phyloP scores from a whole-genome alignment of 495 filamentous ascomycete genomes.

The Penicillium canescens region DNA sequence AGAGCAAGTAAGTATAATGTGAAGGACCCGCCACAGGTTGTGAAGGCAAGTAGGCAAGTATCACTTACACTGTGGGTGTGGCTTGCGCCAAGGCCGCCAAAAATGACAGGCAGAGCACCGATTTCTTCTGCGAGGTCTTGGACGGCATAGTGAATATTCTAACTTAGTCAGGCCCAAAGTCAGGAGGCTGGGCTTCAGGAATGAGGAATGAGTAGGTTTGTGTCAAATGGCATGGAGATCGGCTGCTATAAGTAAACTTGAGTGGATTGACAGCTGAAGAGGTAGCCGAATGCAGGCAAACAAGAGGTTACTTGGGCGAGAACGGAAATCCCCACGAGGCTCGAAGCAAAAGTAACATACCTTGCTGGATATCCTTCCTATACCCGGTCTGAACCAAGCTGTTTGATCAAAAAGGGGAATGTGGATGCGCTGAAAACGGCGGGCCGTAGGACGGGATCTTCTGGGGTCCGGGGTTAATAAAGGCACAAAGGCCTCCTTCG shows the following conservation, averaged over 20 bases:
- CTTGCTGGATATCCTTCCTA: slow-evolving; percentile 17
- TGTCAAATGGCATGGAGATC: slow-evolving; percentile 36
- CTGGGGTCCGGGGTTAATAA: slow-evolving; percentile 20
- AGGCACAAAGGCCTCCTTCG: slow-evolving; percentile 18
- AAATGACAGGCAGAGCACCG: slow-evolving; percentile 35
- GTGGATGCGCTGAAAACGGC: slow-evolving; percentile 21
- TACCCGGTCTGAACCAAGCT: background rate
- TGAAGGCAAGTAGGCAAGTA: background rate
- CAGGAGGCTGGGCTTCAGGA: slow-evolving; percentile 29
- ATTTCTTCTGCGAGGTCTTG: slow-evolving; percentile 32
- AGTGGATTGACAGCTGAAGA: slow-evolving; percentile 10
- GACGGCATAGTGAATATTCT: slow-evolving; percentile 35
- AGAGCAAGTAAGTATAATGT: slow-evolving; percentile 3
- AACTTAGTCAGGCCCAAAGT: slow-evolving; percentile 13
- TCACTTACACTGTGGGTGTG: slow-evolving; percentile 36
- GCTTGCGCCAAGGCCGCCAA: slow-evolving; percentile 35
- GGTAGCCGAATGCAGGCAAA: slow-evolving; percentile 18
- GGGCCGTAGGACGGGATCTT: slow-evolving; percentile 6
- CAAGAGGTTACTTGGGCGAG: slow-evolving; percentile 1
- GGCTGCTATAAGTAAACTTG: slow-evolving; percentile 38
- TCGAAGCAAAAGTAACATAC: slow-evolving; percentile 10
- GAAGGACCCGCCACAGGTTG: background rate
- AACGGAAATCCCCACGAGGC: slow-evolving; percentile 11
- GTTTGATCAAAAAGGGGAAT: slow-evolving; percentile 8
- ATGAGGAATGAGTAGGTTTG: slow-evolving; percentile 22